Conservation (phyloP, 495 filamentous ascomycete species). For the Tuber calosporum region DNA sequence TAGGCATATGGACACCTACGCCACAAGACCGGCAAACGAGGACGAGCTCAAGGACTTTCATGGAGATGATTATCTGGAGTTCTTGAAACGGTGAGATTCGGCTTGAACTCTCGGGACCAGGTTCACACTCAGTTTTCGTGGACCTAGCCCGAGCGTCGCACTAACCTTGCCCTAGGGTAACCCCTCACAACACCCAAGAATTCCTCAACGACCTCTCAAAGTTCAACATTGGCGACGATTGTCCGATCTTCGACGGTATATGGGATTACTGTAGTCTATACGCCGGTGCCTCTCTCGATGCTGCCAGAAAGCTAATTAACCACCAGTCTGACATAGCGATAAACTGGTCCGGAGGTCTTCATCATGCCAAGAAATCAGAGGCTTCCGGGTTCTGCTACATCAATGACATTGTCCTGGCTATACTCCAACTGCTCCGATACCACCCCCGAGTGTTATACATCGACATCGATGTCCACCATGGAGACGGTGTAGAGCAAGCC, state of each 20-base stretch:
- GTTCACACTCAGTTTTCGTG: slow-evolving; percentile 4
- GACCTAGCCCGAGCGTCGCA: background rate
- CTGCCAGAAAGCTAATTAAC: slow-evolving; percentile 82
- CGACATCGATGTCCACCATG: slow-evolving; percentile 97
- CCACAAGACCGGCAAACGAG: slow-evolving; percentile 68
- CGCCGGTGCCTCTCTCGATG: slow-evolving; percentile 95
- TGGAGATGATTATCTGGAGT: slow-evolving; percentile 79
- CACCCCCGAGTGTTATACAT: slow-evolving; percentile 93
- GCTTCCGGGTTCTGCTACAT: slow-evolving; percentile 98
- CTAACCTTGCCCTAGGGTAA: slow-evolving; percentile 53
- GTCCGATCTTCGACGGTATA: slow-evolving; percentile 93
- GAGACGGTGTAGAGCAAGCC: slow-evolving; percentile 94
- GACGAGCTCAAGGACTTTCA: slow-evolving; percentile 88
- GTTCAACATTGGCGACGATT: slow-evolving; percentile 97
- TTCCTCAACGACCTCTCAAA: slow-evolving; percentile 84
- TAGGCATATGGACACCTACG: slow-evolving; percentile 88
- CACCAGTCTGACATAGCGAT: slow-evolving; percentile 95
- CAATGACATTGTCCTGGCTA: slow-evolving; percentile 95
- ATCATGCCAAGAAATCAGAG: slow-evolving; percentile 96
- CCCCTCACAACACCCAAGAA: slow-evolving; percentile 93
- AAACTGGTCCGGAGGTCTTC: slow-evolving; percentile 95
- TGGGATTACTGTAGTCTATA: slow-evolving; percentile 98
- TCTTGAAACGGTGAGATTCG: slow-evolving; percentile 55
- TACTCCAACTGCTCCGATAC: slow-evolving; percentile 88
- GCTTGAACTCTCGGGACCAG: slow-evolving; percentile 47